Conservation (phyloP, 169 alveolate species). For the Cryptosporidium ubiquitum region DNA sequence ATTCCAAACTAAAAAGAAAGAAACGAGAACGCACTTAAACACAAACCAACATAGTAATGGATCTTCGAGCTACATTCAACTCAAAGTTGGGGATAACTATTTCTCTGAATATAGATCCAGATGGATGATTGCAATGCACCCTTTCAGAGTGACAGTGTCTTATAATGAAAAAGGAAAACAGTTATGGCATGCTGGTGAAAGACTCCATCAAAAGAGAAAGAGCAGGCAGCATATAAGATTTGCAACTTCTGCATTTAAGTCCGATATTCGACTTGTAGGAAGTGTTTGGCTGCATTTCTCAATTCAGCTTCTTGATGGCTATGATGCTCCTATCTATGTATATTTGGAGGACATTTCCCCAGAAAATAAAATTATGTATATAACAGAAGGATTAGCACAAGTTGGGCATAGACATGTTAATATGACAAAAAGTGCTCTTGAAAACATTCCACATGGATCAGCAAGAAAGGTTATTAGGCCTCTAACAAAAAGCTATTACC, state of each 20-base stretch:
- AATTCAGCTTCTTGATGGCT: conserved; percentile 73
- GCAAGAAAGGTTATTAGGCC: conserved; percentile 68
- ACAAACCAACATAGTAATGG: not conserved
- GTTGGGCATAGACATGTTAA: conserved; percentile 73
- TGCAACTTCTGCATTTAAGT: conserved; percentile 63
- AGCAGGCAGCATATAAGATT: conserved; percentile 63
- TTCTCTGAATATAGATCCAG: conserved; percentile 74
- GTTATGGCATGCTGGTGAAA: conserved; percentile 66
- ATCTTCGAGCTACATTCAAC: conserved; percentile 42
- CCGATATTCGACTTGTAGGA: conserved; percentile 71
- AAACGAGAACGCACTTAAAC: conserved; percentile 21
- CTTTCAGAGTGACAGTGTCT: conserved; percentile 77
- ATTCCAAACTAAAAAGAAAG: conserved; percentile 39
- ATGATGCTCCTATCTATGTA: conserved; percentile 77
- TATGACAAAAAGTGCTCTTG: conserved; percentile 64
- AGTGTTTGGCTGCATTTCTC: conserved; percentile 76
- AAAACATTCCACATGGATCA: conserved; percentile 67
- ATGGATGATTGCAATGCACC: conserved; percentile 81
- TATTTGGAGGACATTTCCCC: conserved; percentile 78
- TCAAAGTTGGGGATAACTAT: conserved; percentile 65
- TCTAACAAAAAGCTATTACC: conserved; percentile 37
- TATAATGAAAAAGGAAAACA: conserved; percentile 66
- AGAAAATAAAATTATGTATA: conserved; percentile 50
- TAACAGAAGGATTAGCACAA: conserved; percentile 78
- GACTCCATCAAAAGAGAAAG: conserved; percentile 43